A percentile compares a stretch with the other conserved stretches of the same genome.
These are phyloP conservation scores for Phytophthora cajani DNA, from an alignment of 352 stramenopile species.

Conservation along the genomic window DNA sequence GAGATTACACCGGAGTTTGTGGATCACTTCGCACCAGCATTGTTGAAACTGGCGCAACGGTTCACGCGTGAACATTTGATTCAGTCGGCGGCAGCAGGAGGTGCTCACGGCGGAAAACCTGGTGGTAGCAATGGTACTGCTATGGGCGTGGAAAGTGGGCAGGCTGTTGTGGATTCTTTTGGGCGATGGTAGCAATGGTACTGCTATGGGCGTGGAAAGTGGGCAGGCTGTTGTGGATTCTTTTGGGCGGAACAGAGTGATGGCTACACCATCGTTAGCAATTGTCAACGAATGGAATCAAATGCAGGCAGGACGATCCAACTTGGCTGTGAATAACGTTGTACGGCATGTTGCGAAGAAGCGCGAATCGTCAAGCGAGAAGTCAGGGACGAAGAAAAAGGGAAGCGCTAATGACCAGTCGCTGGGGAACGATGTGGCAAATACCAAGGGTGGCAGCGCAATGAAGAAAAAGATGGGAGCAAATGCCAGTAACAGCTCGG, in stretches of 20 bases:
- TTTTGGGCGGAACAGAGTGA: constrained; percentile 84
- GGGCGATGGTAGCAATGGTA: constrained; percentile 51
- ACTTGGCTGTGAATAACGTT: constrained; percentile 83
- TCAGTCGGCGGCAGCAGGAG: constrained; percentile 40
- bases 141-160: constrained; percentile 43
- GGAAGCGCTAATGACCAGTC: constrained; percentile 25
- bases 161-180: constrained; percentile 73
- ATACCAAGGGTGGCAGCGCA: constrained; percentile 25
- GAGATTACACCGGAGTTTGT: constrained; percentile 73
- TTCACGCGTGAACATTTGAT: constrained; percentile 88
- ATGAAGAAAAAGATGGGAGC: constrained; percentile 55
- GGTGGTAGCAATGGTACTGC: constrained; percentile 35
- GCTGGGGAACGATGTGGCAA: constrained; percentile 33
- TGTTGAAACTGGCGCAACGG: constrained; percentile 86
- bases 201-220: constrained; percentile 44
- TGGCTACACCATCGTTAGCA: constrained; percentile 87
- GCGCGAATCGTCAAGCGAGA: constrained; percentile 57
- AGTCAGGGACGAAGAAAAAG: constrained; percentile 66
- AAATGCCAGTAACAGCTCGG: constrained; percentile 26
- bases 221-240: constrained; percentile 63
- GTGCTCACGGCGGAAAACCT: constrained; percentile 32
- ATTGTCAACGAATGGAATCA: constrained; percentile 87
- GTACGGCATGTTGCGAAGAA: constrained; percentile 76
- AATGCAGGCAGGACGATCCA: constrained; percentile 74
- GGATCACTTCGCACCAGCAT: constrained; percentile 75